Evolutionary conservation across 345 rosid species (phyloP), one percentile per base, ranked within the genome.

Genomic region (Eucalyptus cloeziana): DNA sequence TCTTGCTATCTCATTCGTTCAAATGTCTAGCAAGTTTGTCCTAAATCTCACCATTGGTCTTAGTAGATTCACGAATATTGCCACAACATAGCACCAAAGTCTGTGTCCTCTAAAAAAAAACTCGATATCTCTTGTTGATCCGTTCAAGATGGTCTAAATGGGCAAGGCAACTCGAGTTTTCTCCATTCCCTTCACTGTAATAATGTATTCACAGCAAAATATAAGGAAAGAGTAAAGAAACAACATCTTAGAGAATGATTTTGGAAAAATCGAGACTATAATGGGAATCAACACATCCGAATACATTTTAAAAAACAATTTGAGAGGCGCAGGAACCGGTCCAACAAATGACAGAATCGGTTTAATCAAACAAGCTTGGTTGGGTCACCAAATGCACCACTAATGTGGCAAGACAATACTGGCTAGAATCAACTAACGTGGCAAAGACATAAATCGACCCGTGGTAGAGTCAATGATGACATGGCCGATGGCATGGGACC

Each of bases 31-130:
- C 9, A 76, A 19, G 6, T 76, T 37, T 76, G 45, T 22, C 47
- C 8, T 3, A 0, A 76, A 76, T 21, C 3, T 5, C 15, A 9
- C 13, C 2, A 2, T 3, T 3, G 4, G 30, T 11, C 15, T 21
- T 76, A 33, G 27, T 76, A 22, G 30, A 40, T 22, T 76, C 85
- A 11, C 1, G 30, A 71, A 76, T 76, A 76, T 76, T 40, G 85
- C 85, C 47, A 76, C 15, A 25, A 22, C 27, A 13, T 21, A 43
- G 85, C 47, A 76, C 7, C 47, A 40, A 71, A 76, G 3, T 11
- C 8, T 3, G 0, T 3, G 1, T 40, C 16, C 14, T 76, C 15
- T 40, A 40, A 11, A 21, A 11, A 21, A 10, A 76, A 0, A 40
- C 4, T 21, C 7, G 1, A 21, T 21, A 76, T 33, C 30, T 40